Evolutionary conservation across 345 rosid species (phyloP), one percentile per base, ranked within the genome.

Genomic region (Lepidium didymum): DNA sequence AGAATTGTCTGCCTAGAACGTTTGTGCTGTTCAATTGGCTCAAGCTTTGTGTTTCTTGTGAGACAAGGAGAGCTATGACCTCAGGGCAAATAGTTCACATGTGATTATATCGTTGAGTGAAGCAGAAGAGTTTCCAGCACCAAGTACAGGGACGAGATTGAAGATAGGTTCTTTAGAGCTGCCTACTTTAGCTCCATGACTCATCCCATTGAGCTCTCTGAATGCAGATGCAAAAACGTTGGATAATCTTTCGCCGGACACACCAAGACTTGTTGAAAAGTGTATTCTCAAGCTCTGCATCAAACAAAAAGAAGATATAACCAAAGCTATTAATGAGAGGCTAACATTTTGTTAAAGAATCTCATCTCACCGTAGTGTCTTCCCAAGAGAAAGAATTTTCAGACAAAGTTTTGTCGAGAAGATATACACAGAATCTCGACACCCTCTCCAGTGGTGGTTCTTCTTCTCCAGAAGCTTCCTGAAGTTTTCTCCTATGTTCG

Each of bases 381-480:
- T 80, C 83, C 97, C 96, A 89, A 10, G 81, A 74, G 82, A 91
- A 91, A 35, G 68, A 59, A 55, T 78, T 78, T 66, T 86, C 93
- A 8, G 42, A 8, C 35, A 91, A 66, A 42, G 83, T 75, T 77
- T 83, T 86, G 76, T 87, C 77, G 12, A 94, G 90, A 73, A 94
- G 84, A 76, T 73, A 85, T 49, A 89, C 44, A 76, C 96, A 94
- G 78, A 91, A 91, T 69, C 76, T 84, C 2, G 86, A 70, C 57
- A 86, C 31, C 55, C 62, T 81, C 75, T 79, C 78, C 74, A 87
- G 68, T 72, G 83, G 73, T 8, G 54, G 67, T 58, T 75, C 79
- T 18, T 75, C 68, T 64, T 80, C 65, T 3, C 16, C 56, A 3
- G 55, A 70, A 69, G 71, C 34, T 46, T 8, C 34, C 68, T 78